These are phyloP conservation scores for Tetratostichococcus sp. DNA, from an alignment of 139 green algal species.

Conservation along the genomic window DNA sequence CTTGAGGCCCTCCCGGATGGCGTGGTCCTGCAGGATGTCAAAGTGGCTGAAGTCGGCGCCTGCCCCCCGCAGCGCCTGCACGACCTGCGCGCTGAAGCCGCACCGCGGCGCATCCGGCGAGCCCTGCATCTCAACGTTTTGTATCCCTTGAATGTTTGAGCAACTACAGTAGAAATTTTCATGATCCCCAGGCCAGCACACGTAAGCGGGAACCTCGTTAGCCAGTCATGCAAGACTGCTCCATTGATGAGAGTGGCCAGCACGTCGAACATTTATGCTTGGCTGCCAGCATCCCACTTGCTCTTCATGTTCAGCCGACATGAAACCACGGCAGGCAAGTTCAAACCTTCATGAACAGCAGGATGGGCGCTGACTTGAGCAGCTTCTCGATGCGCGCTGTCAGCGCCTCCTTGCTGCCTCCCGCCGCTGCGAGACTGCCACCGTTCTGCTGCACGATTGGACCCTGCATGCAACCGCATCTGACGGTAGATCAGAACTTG, in stretches of 20 bases:
- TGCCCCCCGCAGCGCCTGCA: conserved; percentile 51
- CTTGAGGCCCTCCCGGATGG: conserved; percentile 80
- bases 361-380: conserved; percentile 38
- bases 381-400: conserved; percentile 53
- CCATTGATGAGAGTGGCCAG: no score
- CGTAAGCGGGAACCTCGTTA: no score
- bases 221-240: no score
- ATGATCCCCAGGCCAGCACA: no score
- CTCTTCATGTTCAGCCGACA: no score
- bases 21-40: conserved; percentile 84
- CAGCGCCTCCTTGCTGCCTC: conserved; percentile 12
- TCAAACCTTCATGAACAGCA: conserved; percentile 88
- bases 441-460: neutral
- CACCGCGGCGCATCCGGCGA: conserved; percentile 66
- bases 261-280: no score
- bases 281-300: no score
- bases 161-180: no score
- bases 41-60: conserved; percentile 67
- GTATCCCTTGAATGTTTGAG: no score
- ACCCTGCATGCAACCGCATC: no score
- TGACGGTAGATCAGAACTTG: no score
- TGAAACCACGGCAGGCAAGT: neutral
- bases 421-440: neutral
- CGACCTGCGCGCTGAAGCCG: conserved; percentile 78
- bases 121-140: no score